Base-by-base conservation (phyloP, 164 flowering plant genomes). In the Vitis rotundifolia region DNA sequence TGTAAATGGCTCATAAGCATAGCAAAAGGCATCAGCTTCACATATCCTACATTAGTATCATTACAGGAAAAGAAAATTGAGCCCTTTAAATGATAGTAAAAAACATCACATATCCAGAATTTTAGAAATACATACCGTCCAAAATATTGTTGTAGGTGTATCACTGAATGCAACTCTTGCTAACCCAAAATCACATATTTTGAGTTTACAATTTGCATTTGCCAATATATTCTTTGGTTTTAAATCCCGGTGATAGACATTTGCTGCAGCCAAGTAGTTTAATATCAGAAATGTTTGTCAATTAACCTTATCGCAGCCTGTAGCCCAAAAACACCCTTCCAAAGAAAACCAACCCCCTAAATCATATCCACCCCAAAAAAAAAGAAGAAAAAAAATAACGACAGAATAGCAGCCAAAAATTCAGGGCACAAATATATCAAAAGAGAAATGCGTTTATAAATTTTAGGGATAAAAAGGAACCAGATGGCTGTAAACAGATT, bases 181-280 rank as follows among this genome's bases (percentile, higher is more conserved):
- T 69, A 93, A 80, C 51, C 98, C 98, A 78, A 93, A 90, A 75
- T 93, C 98, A 78, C 98, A 93, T 18, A 93, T 90, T 77, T 93
- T 93, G 31, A 93, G 89, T 72, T 93, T 93, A 79, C 97, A 93
- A 74, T 93, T 89, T 50, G 97, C 95, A 88, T 93, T 93, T 71
- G 97, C 98, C 83, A 93, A 74, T 71, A 93, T 91, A 69, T 93
- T 93, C 81, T 93, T 93, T 10, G 97, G 98, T 62, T 93, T 93
- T 57, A 93, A 69, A 82, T 93, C 98, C 75, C 98, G 88, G 80
- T 93, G 98, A 73, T 82, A 93, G 53, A 88, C 89, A 76, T 86
- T 88, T 53, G 91, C 91, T 88, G 86, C 90, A 84, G 59, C 7
- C 56, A 79, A 66, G 49, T 49, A 75, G 49, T 11, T 13, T 49